Percentiles rank a stretch among this genome's conserved stretches.
These are phyloP conservation scores for Coniferiporia sulphurascens DNA, from an alignment of 1,284 basidiomycete species.

Conservation along the genomic window DNA sequence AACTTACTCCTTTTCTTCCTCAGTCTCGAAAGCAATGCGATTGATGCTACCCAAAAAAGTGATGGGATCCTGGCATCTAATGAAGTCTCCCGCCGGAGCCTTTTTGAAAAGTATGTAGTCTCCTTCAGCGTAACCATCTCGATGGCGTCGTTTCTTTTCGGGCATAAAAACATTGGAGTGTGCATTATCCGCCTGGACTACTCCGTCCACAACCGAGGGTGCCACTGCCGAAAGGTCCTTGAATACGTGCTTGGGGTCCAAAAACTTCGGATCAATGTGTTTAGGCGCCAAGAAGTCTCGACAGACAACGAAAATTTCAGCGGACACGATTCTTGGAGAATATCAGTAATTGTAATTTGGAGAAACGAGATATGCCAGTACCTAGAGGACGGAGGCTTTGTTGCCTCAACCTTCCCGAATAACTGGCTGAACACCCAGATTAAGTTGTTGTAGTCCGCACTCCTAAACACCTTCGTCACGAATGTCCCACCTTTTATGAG, in stretches of 20 bases:
- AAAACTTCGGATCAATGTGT: conserved; percentile 96
- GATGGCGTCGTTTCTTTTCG: conserved; percentile 90
- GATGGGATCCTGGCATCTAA: conserved; percentile 72
- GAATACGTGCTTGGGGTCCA: conserved; percentile 97
- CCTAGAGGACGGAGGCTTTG: conserved; percentile 97
- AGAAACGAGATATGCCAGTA: conserved; percentile 31
- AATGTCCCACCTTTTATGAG: conserved; percentile 92
- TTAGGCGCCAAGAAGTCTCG: conserved; percentile 93
- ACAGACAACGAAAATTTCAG: conserved; percentile 99
- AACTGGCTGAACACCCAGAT: conserved; percentile 99
- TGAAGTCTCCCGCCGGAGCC: conserved; percentile 69
- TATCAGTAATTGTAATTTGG: conserved; percentile 3
- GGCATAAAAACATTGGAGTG: conserved; percentile 94
- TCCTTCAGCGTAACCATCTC: conserved; percentile 95
- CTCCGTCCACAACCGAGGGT: conserved; percentile 46
- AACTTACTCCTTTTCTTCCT: conserved; percentile 79
- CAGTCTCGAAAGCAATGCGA: conserved; percentile 77
- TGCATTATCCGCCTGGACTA: conserved; percentile 50
- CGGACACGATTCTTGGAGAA: conserved; percentile 85
- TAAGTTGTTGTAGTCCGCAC: conserved; percentile 97
- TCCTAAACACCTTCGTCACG: conserved; percentile 98
- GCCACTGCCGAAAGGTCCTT: conserved; percentile 71
- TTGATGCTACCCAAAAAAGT: conserved; percentile 80
- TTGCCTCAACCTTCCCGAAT: conserved; percentile 96
- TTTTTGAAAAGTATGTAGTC: conserved; percentile 89